Evolutionary conservation across 2,329 filamentous ascomycete genomes (phyloP), one percentile per base, ranked within the genome.

Genomic region (Colletotrichum sp.): DNA sequence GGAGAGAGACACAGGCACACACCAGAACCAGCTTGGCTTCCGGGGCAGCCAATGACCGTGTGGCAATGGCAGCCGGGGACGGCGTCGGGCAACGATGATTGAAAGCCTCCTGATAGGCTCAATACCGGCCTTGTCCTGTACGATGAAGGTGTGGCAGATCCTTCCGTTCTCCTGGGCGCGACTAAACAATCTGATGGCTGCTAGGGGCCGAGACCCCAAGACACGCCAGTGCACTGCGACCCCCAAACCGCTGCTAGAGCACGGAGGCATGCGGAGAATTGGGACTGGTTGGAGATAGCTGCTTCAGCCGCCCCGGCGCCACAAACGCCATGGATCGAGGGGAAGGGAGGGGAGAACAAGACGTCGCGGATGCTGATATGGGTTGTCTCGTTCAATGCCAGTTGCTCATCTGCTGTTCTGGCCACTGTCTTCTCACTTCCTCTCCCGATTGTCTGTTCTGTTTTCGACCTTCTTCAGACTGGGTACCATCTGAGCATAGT

Each of bases 201-300:
- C n/a, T 16, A 70, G 74, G 70, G 74, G 69, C 69, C 69, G 73
- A 70, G 32, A 67, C 69, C 62, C 71, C 62, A 72, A 67, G 62
- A 61, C 69, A 69, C 66, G 65, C 65, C 65, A 55, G 65, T 55
- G 65, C 67, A 68, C n/a, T 43, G 64, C 48, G 69, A 75, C 62
- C 73, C 56, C 70, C 28, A 73, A 25, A 39, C 22, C 28, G 56
- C 56, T 69, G 55, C 48, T 30, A 22, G 62, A 30, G 55, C 68
- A 52, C 52, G 28, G 30, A 61, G 22, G 30, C 66, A 60, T 66
- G 71, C 58, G 52, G 60, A 75, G 60, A 60, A 75, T 74, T 36
- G 65, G 52, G 60, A 62, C 66, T 76, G 66, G 61, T 62, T 70
- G 71, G 74, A 70, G 66, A 76, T 75, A 55, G 66, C 71, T 70